These are phyloP conservation scores for Lentinula sp. DNA, from an alignment of 768 basidiomycete species.

Conservation along the genomic window DNA sequence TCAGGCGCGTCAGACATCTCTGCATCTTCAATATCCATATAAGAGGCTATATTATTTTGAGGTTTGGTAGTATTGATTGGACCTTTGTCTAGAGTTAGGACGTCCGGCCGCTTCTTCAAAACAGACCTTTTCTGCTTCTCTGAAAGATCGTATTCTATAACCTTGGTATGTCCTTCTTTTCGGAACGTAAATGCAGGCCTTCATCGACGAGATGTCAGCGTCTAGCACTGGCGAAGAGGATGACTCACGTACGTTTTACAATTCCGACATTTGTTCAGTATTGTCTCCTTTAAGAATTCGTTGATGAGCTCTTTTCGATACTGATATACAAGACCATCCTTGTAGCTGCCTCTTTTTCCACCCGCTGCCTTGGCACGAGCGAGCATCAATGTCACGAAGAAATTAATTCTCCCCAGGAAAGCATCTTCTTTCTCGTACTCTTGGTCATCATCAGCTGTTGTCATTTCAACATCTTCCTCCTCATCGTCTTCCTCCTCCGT, in stretches of 20 bases:
- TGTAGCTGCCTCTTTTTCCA: conserved; percentile 78
- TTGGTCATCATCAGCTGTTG: conserved; percentile 22
- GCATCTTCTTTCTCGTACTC: conserved; percentile 54
- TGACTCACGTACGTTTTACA: conserved; percentile 73
- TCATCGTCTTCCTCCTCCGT: conserved; percentile 29
- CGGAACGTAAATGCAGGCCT: conserved; percentile 84
- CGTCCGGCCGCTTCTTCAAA: conserved; percentile 66
- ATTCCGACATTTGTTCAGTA: conserved; percentile 72
- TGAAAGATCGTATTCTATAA: conserved; percentile 89
- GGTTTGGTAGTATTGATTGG: conserved; percentile 17
- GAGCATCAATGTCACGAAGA: conserved; percentile 59
- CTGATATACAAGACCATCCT: conserved; percentile 84
- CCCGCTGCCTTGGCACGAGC: conserved; percentile 30
- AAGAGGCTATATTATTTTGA: conserved; percentile 17
- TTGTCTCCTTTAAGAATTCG: conserved; percentile 71
- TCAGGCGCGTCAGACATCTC: conserved; percentile 42
- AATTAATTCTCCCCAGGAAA: conserved; percentile 56
- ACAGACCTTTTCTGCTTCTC: conserved; percentile 66
- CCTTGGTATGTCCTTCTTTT: conserved; percentile 90
- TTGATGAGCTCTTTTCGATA: conserved; percentile 75
- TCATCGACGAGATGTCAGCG: conserved; percentile 1
- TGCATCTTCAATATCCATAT: conserved; percentile 33
- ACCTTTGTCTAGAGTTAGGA: conserved; percentile 52
- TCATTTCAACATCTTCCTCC: conserved; percentile 6
- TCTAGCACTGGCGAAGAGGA: conserved; percentile 15